Conservation (phyloP, 257 asterid species). For the Penstemon barbatus region DNA sequence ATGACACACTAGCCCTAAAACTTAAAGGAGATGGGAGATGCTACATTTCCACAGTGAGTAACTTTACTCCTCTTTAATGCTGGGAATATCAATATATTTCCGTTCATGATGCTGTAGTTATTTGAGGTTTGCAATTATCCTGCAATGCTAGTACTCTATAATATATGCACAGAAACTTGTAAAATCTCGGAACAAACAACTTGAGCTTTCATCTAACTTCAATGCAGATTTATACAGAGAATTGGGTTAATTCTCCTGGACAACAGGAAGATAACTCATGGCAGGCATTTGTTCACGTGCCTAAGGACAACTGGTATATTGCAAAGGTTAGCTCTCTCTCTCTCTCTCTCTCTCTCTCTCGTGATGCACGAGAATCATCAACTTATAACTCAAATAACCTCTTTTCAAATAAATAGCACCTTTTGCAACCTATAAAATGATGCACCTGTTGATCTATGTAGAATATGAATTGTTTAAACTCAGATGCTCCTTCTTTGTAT, state of each 20-base stretch:
- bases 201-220: slow-evolving; percentile 27
- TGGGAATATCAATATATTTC: slow-evolving; percentile 20
- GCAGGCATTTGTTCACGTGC: slow-evolving; percentile 91
- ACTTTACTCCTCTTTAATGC: slow-evolving; percentile 18
- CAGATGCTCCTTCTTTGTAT: neutral
- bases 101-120: slow-evolving; percentile 14
- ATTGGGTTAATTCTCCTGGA: slow-evolving; percentile 98
- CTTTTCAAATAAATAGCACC: neutral
- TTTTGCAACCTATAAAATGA: neutral
- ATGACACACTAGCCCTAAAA: slow-evolving; percentile 76
- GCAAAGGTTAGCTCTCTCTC: slow-evolving; percentile 62
- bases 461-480: neutral
- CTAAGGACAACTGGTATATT: slow-evolving; percentile 86
- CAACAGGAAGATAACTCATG: slow-evolving; percentile 98
- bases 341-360: slow-evolving; percentile 32
- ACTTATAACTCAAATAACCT: neutral
- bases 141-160: slow-evolving; percentile 17
- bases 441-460: neutral
- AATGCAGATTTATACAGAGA: slow-evolving; percentile 90
- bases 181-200: slow-evolving; percentile 19
- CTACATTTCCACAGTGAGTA: slow-evolving; percentile 95
- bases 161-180: neutral
- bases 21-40: slow-evolving; percentile 95
- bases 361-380: neutral
- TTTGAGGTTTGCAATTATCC: slow-evolving; percentile 10